Evolutionary conservation across 768 basidiomycete genomes (phyloP).

Genomic region (Leccinum ochraceum): DNA sequence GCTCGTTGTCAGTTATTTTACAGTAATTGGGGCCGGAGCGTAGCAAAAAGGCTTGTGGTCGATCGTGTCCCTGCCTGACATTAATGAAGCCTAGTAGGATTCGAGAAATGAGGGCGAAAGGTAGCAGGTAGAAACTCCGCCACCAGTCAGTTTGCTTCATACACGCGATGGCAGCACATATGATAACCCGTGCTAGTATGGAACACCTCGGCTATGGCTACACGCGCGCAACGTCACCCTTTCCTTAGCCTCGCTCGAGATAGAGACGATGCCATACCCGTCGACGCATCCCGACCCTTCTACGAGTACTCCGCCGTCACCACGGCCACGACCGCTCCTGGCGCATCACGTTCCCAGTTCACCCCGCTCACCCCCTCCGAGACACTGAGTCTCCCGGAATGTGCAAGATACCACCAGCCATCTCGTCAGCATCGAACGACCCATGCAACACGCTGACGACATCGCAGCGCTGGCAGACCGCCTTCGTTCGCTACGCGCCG

Average conservation of each 20-base stretch:
- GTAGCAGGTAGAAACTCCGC: too few relatives aligned
- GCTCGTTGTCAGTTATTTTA: too few relatives aligned
- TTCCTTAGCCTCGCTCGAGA: slow-evolving; percentile 30
- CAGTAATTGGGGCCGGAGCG: too few relatives aligned
- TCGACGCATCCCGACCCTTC: slow-evolving; percentile 30
- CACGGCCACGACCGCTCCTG: slow-evolving; percentile 2
- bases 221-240: slow-evolving; percentile 13
- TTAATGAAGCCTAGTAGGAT: too few relatives aligned
- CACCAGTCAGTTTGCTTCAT: background rate
- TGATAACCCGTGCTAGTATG: slow-evolving; percentile 4
- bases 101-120: too few relatives aligned
- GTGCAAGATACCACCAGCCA: too few relatives aligned
- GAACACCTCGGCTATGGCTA: slow-evolving; percentile 15
- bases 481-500: slow-evolving; percentile 30
- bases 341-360: slow-evolving; percentile 5
- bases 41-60: too few relatives aligned
- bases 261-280: slow-evolving; percentile 39
- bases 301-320: slow-evolving; percentile 33
- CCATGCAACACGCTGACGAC: background rate
- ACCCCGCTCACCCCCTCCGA: slow-evolving; percentile 28
- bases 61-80: too few relatives aligned
- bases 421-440: too few relatives aligned
- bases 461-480: slow-evolving; percentile 16
- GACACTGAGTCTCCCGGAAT: slow-evolving; percentile 13
- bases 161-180: too few relatives aligned